Evolutionary conservation across 768 basidiomycete species (phyloP), one percentile per base, ranked within the genome.

Genomic region (Daedalea quercina): DNA sequence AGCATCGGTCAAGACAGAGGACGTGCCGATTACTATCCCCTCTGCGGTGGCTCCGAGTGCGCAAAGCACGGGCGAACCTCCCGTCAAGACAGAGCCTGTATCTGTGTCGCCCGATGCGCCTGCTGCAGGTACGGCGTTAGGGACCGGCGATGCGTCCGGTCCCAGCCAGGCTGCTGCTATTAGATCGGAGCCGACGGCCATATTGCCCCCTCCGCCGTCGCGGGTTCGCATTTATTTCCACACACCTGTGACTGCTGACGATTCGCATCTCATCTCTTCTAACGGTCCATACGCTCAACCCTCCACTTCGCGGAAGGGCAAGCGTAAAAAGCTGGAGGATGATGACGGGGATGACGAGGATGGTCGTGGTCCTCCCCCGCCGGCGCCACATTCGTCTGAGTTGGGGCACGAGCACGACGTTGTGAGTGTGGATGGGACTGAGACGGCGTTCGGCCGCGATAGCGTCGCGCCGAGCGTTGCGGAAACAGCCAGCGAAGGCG

Each of bases 171-270:
- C 45, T 25, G 28, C 43, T 47, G 44, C 47, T n/a, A 53, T 63
- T 46, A 63, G 63, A 48, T 49, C 63, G 45, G 65, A 66, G 50
- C 46, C 54, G 13, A 45, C 57, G 22, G 54, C 63, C 15, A 60
- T 62, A 42, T 51, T 66, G 22, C 64, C 70, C 66, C 79, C 63
- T 67, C 84, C 69, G 70, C 85, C 87, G 33, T 90, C 90, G 42
- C 85, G 90, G 57, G 84, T 93, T 62, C 87, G 90, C 62, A 89
- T 93, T 53, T 93, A 93, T 74, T 93, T 93, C 75, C 90, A 92
- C 72, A 91, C 90, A 23, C 90, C 90, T 55, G 87, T 87, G 57
- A 81, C 86, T 57, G 78, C 84, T 63, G 88, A 90, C 73, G 89
- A 90, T 69, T 77, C 84, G 52, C 83, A 80, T 65, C 84, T 84